Conservation (phyloP, 768 basidiomycete species). For the Pisolithus sp. region DNA sequence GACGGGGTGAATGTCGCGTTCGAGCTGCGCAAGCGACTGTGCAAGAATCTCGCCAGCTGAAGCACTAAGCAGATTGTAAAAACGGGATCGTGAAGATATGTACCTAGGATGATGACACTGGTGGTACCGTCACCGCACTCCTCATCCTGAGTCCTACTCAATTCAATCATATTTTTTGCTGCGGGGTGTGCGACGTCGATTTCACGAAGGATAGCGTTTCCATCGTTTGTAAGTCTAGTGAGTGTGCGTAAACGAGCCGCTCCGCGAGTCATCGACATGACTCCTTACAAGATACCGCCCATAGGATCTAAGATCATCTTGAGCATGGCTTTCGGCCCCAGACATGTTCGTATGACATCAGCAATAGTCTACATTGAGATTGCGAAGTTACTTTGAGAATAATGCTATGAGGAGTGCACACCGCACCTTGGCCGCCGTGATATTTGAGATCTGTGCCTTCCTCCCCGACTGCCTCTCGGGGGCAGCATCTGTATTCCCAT, state of each 20-base stretch:
- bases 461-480: constrained; percentile 91
- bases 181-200: constrained; percentile 99
- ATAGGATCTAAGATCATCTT: constrained; percentile 99
- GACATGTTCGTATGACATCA: constrained; percentile 95
- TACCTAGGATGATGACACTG: constrained; percentile 95
- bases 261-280: neutral
- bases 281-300: constrained; percentile 90
- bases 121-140: constrained; percentile 99
- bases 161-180: constrained; percentile 99
- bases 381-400: neutral
- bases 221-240: constrained; percentile 88
- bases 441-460: constrained; percentile 95
- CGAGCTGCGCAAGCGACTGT: constrained; percentile 85
- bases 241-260: neutral
- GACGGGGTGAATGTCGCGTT: constrained; percentile 97
- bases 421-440: constrained; percentile 87
- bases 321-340: constrained; percentile 96
- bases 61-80: neutral
- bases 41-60: constrained; percentile 95
- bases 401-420: constrained; percentile 11
- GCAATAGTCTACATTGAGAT: constrained; percentile 70
- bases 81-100: constrained; percentile 12
- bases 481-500: constrained; percentile 61
- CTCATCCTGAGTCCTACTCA: constrained; percentile 96
- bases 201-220: constrained; percentile 97